A percentile compares a stretch with the other conserved stretches of the same genome.
Evolutionary conservation across 306 rosid species (phyloP).

Genomic region (Mimosa pudica): DNA sequence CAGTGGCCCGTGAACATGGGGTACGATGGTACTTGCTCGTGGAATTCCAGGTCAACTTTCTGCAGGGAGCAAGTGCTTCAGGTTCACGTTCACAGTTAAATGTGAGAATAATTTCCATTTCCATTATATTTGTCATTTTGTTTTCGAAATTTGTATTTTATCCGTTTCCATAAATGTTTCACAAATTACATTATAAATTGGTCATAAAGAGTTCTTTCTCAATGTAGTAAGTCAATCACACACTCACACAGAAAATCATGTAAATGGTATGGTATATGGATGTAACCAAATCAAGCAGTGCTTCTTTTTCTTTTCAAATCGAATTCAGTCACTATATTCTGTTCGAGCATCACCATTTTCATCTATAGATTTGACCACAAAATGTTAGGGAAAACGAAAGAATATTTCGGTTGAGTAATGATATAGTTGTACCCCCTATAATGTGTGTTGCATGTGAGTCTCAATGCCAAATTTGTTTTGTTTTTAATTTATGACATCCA

Average conservation of each 20-base stretch:
- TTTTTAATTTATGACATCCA: neutral
- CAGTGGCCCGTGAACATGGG: constrained; percentile 21
- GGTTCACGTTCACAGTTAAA: neutral
- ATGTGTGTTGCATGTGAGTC: constrained; percentile 33
- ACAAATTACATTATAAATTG: neutral
- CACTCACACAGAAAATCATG: neutral
- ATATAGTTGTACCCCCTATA: neutral
- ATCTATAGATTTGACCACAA: too few species aligned
- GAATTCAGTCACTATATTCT: too few species aligned
- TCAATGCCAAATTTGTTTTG: neutral
- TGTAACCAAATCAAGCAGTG: neutral
- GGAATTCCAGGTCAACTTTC: constrained; percentile 7
- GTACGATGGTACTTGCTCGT: neutral
- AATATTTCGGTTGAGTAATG: neutral
- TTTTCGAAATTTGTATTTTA: neutral
- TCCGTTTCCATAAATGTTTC: neutral
- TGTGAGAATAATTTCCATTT: neutral
- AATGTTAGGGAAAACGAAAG: neutral
- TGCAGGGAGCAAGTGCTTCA: neutral
- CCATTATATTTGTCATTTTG: neutral
- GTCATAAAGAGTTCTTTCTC: neutral
- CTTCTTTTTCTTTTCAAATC: too few species aligned
- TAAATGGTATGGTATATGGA: neutral
- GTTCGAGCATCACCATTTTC: neutral
- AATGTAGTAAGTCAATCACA: neutral